Conservation (phyloP, 306 rosid genomes). For the Acacia acuminata region DNA sequence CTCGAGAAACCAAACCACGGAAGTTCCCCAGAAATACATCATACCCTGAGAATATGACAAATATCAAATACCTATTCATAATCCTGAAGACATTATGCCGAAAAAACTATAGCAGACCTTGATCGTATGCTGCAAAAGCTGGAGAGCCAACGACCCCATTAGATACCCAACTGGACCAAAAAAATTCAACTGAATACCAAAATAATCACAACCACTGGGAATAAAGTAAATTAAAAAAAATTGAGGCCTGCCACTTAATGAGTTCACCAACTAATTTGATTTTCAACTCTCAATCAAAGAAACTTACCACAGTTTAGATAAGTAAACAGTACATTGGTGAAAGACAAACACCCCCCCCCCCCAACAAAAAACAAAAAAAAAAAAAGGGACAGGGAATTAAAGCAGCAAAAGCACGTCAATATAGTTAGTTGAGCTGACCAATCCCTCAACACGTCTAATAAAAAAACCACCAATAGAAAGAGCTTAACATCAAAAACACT, state of each 20-base stretch:
- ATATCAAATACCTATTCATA: constrained; percentile 10
- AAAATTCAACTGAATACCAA: neutral
- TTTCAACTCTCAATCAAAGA: neutral
- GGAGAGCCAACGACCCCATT: constrained; percentile 98
- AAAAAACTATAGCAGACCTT: constrained; percentile 63
- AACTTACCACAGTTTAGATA: neutral
- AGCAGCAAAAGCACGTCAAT: neutral
- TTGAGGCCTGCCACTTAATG: neutral
- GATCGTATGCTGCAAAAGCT: constrained; percentile 96
- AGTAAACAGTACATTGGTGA: neutral
- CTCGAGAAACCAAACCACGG: constrained; percentile 88
- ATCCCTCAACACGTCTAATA: neutral
- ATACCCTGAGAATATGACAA: constrained; percentile 56
- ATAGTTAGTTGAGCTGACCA: neutral
- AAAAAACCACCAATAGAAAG: neutral
- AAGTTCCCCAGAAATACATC: constrained; percentile 88
- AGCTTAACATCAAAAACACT: neutral
- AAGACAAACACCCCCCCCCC: neutral
- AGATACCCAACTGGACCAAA: constrained; percentile 81
- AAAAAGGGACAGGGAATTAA: neutral
- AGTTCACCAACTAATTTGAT: constrained; percentile 1
- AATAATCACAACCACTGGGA: neutral
- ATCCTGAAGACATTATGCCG: constrained; percentile 2
- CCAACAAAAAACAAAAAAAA: too few species aligned
- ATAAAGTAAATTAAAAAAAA: neutral